Evolutionary conservation across 106 monocot species (phyloP).

Genomic region (Chionographis japonica): DNA sequence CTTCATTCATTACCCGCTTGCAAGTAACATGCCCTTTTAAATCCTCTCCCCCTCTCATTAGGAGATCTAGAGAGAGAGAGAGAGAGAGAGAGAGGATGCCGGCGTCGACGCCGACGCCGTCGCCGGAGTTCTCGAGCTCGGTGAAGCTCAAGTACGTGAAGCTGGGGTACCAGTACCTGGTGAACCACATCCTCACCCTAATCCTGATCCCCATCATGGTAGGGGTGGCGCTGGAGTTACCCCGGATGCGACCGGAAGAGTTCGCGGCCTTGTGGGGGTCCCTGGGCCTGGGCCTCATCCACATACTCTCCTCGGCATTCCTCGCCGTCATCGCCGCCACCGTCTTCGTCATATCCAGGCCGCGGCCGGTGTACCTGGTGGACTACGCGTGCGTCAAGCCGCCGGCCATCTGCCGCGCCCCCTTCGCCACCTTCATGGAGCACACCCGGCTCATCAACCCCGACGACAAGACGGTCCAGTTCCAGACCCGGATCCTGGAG

Average conservation of each 20-base stretch:
- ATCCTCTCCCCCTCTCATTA: neutral
- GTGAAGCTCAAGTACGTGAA: slow-evolving; percentile 30
- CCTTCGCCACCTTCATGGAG: slow-evolving; percentile 26
- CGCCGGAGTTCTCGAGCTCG: slow-evolving; percentile 3
- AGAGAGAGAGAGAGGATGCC: neutral
- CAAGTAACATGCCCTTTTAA: neutral
- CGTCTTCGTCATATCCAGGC: slow-evolving; percentile 14
- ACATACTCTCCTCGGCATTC: neutral
- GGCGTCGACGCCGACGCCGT: neutral
- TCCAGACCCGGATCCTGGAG: slow-evolving; percentile 24
- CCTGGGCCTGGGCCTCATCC: slow-evolving; percentile 3
- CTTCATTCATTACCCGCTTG: slow-evolving; percentile 2
- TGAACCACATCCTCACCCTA: slow-evolving; percentile 20
- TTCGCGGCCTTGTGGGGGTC: neutral
- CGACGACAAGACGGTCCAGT: slow-evolving; percentile 18
- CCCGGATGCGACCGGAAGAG: slow-evolving; percentile 9
- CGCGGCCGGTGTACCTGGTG: slow-evolving; percentile 14
- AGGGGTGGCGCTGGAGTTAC: neutral
- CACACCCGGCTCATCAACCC: slow-evolving; percentile 5
- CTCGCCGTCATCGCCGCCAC: neutral
- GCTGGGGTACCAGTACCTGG: slow-evolving; percentile 29
- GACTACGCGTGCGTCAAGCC: slow-evolving; percentile 31
- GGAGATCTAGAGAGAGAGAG: neutral
- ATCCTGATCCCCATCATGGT: slow-evolving; percentile 13
- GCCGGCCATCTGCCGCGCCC: slow-evolving; percentile 10